Base-by-base conservation (phyloP, 306 rosid species). In the Vicia faba region DNA sequence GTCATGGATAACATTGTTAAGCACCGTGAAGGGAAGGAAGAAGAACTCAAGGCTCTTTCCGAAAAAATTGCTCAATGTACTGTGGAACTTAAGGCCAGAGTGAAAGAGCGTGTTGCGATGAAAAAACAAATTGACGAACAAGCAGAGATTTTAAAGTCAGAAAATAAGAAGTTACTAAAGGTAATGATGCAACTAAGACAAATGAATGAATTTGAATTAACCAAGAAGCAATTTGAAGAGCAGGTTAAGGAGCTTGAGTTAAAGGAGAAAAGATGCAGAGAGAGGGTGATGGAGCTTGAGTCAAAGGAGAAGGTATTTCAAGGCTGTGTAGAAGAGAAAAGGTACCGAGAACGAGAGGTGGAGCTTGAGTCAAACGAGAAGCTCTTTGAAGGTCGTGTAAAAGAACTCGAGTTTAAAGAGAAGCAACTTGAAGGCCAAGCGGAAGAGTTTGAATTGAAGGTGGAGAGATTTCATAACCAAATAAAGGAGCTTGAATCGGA, bases 51-150 rank as follows among this genome's bases (percentile, higher is more conserved):
- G 64, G 49, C 57, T 44, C 62, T 78, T 33, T 54, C 11, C 12
- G 7, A 11, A 14, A 50, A 46, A 23, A 61, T 67, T 41, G 39
- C 3, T 10, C 64, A 50, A 12, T 35, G 63, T 68, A 61, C 43
- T 35, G 8, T 46, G 59, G 83, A 79, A 49, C 69, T 79, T 25
- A 40, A 41, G 65, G 38, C 29, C 11, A 74, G 57, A 56, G 79
- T 55, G 72, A 35, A 58, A 64, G 64, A 75, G 53, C 51, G 57
- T 56, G 73, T 8, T 35, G 43, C 50, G 11, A 20, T 56, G 15
- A 28, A 69, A 60, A 50, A 63, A 29, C 16, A 13, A 38, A 46
- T 61, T 14, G 64, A 19, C 8, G 79, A 19, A 69, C 20, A 55
- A 48, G 53, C 58, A 23, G 15, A 40, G 39, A 23, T 50, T 33